Percentiles rank a stretch among this genome's conserved stretches.
phyloP scores from a whole-genome alignment of 2,329 filamentous ascomycete genomes.

The Pyrenophora seminiperda region DNA sequence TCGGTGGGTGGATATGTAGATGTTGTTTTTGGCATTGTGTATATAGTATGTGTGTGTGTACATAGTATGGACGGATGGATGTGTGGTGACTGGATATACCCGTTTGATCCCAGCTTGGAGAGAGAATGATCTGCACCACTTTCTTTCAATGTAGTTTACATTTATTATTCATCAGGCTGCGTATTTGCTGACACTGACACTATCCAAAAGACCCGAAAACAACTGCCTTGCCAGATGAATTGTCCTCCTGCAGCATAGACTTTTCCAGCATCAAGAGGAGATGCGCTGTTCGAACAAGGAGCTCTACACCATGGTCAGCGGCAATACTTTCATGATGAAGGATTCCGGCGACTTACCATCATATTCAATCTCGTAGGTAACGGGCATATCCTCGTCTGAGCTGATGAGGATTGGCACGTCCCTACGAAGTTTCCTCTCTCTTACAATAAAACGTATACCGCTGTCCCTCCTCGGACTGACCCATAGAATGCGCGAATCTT shows the following conservation, averaged over 20 bases:
- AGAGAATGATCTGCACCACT: slow-evolving; percentile 6
- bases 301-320: slow-evolving; percentile 25
- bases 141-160: not conserved
- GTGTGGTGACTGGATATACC: slow-evolving; percentile 1
- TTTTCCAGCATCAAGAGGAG: slow-evolving; percentile 62
- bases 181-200: not conserved
- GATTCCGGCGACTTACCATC: slow-evolving; percentile 69
- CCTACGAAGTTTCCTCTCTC: slow-evolving; percentile 54
- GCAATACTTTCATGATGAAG: not conserved
- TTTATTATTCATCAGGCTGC: slow-evolving; percentile 2
- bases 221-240: slow-evolving; percentile 68
- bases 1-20: not conserved
- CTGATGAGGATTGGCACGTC: slow-evolving; percentile 61
- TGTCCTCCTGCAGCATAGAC: slow-evolving; percentile 64
- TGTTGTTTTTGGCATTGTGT: not conserved
- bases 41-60: too few species aligned
- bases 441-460: slow-evolving; percentile 71
- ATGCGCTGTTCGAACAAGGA: slow-evolving; percentile 41
- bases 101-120: not conserved
- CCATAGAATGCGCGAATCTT: slow-evolving; percentile 64
- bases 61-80: too few species aligned
- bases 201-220: slow-evolving; percentile 61
- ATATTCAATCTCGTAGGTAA: slow-evolving; percentile 73
- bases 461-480: slow-evolving; percentile 66
- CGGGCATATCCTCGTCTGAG: slow-evolving; percentile 67